Base-by-base conservation (phyloP, 331 rosid species). In the Rhamnella rubrinervis region DNA sequence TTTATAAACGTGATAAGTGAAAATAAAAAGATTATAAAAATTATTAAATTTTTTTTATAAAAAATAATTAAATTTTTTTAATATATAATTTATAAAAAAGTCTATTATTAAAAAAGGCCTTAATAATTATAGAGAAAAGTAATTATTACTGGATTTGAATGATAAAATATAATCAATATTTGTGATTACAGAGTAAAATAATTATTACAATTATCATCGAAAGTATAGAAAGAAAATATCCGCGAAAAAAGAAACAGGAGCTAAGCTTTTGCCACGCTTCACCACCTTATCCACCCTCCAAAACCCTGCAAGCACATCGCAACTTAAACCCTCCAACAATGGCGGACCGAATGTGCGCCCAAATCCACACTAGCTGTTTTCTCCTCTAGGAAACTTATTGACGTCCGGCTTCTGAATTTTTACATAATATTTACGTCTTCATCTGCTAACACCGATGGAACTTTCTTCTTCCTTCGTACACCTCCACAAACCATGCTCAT, bases 401-500 rank as follows among this genome's bases (percentile, higher is more conserved):
- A 26, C 31, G 31, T 26, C 31, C 31, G 3, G 2, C 31, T 26
- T 3, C 31, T 3, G 31, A 26, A 26, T 26, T 31, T 44, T 44
- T 44, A 2, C 49, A 44, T 16, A 44, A 44, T 11, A 11, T 41
- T 8, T 8, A 4, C 49, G 23, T 8, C 19, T 53, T 21, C 1
- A 18, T 7, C 25, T 1, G 2, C 58, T 18, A 53, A 65, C 51
- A 14, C 61, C 14, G 44, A 93, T 95, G 98, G 96, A 95, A 58
- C 96, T 89, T 17, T 84, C 98, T 55, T 91, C 95, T 67, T 68
- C 92, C 53, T 87, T 85, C 74, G 9, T 68, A 25, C 77, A 78
- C 17, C 65, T 81, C 78, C 67, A 82, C 56, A 80, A 73, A 55
- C 85, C 86, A 64, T 61, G 78, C 44, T 57, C 87, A 26, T 78